These are phyloP conservation scores for Alternaria novae-zelandiae DNA, from an alignment of 2,329 filamentous ascomycete genomes.

Conservation along the genomic window DNA sequence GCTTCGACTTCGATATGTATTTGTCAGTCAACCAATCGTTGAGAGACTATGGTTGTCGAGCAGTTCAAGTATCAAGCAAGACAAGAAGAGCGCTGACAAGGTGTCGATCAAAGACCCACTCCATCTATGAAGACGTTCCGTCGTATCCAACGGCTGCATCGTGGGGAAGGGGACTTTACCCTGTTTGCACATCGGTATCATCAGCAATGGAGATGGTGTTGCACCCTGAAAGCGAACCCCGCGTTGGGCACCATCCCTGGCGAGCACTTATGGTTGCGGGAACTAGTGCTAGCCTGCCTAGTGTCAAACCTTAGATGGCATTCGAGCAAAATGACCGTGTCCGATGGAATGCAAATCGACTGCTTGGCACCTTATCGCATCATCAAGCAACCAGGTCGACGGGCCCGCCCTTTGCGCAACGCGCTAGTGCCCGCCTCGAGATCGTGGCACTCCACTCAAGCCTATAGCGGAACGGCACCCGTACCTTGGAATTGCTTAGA, in stretches of 20 bases:
- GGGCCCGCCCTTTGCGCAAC: background rate
- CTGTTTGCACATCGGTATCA: background rate
- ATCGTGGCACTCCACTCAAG: background rate
- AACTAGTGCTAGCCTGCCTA: background rate
- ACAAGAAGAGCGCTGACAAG: background rate
- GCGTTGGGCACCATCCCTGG: background rate
- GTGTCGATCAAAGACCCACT: background rate
- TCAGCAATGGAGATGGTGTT: background rate
- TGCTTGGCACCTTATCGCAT: background rate
- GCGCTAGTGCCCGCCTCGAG: background rate
- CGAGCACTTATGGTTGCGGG: background rate
- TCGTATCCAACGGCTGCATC: background rate
- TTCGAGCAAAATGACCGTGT: too few relatives aligned
- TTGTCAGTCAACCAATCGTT: background rate
- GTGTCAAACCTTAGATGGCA: background rate
- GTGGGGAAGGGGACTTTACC: background rate
- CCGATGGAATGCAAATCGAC: background rate
- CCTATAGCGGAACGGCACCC: background rate
- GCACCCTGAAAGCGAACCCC: background rate
- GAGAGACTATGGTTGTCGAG: background rate
- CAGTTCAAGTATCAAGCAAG: background rate
- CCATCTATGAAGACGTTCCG: background rate
- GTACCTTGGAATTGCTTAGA: background rate
- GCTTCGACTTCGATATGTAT: background rate
- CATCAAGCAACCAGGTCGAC: background rate